Conservation (phyloP, 2,329 filamentous ascomycete species). For the Paramyrothecium roridum region DNA sequence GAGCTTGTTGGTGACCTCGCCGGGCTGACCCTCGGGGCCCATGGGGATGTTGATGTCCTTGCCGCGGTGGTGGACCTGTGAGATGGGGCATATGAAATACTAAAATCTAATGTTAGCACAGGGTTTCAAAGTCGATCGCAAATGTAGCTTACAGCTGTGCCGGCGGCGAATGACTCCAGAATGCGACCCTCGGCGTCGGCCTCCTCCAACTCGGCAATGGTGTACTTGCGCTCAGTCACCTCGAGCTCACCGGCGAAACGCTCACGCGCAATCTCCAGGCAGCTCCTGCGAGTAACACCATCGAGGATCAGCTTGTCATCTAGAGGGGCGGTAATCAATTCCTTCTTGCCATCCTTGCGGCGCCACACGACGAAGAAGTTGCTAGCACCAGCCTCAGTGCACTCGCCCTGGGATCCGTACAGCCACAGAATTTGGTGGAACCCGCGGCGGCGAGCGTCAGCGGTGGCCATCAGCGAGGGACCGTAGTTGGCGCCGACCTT, state of each 20-base stretch:
- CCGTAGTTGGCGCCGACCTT: conserved; percentile 96
- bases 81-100: conserved; percentile 70
- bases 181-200: conserved; percentile 73
- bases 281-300: conserved; percentile 80
- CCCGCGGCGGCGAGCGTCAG: conserved; percentile 68
- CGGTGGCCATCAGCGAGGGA: conserved; percentile 74
- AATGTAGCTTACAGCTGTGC: conserved; percentile 71
- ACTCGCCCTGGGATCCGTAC: conserved; percentile 71
- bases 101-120: conserved; percentile 26
- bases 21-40: conserved; percentile 45
- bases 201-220: conserved; percentile 72
- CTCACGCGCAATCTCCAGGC: conserved; percentile 68
- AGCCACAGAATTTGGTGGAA: conserved; percentile 95
- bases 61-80: conserved; percentile 65
- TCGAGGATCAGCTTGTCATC: conserved; percentile 82
- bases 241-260: conserved; percentile 59
- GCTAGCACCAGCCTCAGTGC: conserved; percentile 87
- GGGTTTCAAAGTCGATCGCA: not conserved
- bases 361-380: conserved; percentile 88
- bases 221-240: conserved; percentile 79
- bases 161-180: conserved; percentile 81
- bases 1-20: conserved; percentile 56
- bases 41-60: conserved; percentile 61
- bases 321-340: conserved; percentile 79
- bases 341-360: conserved; percentile 43